phyloP scores from a whole-genome alignment of 441 rosid species.

The Syzygium syzygioides region DNA sequence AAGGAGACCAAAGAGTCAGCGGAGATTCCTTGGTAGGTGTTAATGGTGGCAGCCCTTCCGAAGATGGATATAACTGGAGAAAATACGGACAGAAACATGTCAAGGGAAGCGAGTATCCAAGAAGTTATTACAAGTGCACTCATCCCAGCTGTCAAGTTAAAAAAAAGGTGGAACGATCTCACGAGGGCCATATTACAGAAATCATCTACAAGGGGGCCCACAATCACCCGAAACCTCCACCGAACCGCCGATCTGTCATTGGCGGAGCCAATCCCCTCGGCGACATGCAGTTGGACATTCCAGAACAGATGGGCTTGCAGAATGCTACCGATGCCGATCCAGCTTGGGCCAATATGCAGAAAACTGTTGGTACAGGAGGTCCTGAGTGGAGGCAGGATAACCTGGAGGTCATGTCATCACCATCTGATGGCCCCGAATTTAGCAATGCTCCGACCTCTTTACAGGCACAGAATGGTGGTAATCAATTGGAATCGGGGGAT shows the following conservation, averaged over 20 bases:
- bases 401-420: constrained; percentile 54
- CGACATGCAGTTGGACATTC: constrained; percentile 39
- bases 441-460: constrained; percentile 31
- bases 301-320: constrained; percentile 38
- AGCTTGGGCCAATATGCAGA: constrained; percentile 39
- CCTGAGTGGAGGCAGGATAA: constrained; percentile 59
- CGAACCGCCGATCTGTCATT: constrained; percentile 40
- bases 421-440: constrained; percentile 27
- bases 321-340: constrained; percentile 37
- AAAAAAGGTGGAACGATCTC: constrained; percentile 73
- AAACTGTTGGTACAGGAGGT: constrained; percentile 23
- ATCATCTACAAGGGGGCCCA: constrained; percentile 70
- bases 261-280: constrained; percentile 29
- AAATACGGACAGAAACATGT: constrained; percentile 73
- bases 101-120: constrained; percentile 67
- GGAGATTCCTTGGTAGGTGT: constrained; percentile 52
- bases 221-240: constrained; percentile 55
- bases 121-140: constrained; percentile 76
- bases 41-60: constrained; percentile 48
- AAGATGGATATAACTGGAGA: constrained; percentile 73
- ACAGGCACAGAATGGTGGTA: constrained; percentile 27
- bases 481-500: constrained; percentile 39
- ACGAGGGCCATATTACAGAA: constrained; percentile 67
- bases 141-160: constrained; percentile 54
- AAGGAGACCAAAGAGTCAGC: constrained; percentile 57